These are phyloP conservation scores for Chrysosphaeria jannelii DNA, from an alignment of 2,329 filamentous ascomycete species.

Conservation along the genomic window DNA sequence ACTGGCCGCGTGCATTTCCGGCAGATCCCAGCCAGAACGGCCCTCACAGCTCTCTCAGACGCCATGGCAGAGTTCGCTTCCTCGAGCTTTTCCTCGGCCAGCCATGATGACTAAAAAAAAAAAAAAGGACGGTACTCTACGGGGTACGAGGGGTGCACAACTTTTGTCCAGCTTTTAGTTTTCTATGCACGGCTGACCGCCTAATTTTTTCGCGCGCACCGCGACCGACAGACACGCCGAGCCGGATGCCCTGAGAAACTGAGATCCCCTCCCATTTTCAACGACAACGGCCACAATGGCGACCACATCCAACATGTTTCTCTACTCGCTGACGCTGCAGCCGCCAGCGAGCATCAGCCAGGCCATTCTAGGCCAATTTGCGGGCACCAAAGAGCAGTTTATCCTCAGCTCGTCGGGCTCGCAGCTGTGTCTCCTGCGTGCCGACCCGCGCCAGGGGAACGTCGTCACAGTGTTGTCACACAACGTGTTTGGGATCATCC, in stretches of 20 bases:
- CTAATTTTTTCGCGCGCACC: too few species aligned
- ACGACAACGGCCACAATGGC: conserved; percentile 56
- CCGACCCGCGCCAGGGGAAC: conserved; percentile 61
- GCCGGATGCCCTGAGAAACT: too few species aligned
- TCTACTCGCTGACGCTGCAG: conserved; percentile 92
- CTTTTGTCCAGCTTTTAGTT: too few species aligned
- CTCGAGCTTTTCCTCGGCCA: not conserved
- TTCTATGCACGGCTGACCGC: too few species aligned
- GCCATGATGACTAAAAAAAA: not conserved
- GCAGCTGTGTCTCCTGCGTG: conserved; percentile 59
- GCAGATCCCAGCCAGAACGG: conserved; percentile 6
- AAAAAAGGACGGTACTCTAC: too few species aligned
- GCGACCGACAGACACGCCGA: too few species aligned
- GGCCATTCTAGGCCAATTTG: conserved; percentile 82
- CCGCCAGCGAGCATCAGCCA: conserved; percentile 69
- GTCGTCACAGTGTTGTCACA: conserved; percentile 67
- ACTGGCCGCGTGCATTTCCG: conserved; percentile 5
- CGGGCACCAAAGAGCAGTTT: conserved; percentile 89
- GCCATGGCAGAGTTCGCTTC: too few species aligned
- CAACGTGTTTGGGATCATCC: conserved; percentile 87
- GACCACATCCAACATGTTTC: conserved; percentile 77
- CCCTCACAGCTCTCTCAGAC: conserved; percentile 6
- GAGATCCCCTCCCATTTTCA: too few species aligned
- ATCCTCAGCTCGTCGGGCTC: conserved; percentile 86
- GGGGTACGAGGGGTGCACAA: too few species aligned